Evolutionary conservation across 176 grass and related monocot species (phyloP).

Genomic region (Oryza australiensis): DNA sequence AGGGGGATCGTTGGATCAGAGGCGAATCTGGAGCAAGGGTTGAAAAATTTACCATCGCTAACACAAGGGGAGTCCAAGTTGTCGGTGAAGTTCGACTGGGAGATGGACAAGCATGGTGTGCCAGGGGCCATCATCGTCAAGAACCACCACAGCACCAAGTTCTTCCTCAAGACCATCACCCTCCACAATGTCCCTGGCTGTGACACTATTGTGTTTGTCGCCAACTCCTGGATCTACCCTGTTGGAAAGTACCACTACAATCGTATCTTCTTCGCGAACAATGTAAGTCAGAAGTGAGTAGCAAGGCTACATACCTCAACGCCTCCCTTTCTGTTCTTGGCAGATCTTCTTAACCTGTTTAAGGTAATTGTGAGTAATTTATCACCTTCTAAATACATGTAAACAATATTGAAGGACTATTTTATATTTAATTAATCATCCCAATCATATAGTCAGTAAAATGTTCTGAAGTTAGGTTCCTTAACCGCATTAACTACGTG

Average conservation of each 20-base stretch:
- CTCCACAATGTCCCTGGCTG: conserved; percentile 55
- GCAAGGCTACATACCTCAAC: not conserved
- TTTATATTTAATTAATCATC: not conserved
- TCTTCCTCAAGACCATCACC: conserved; percentile 77
- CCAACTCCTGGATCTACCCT: conserved; percentile 81
- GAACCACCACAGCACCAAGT: conserved; percentile 60
- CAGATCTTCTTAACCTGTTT: not conserved
- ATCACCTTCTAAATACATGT: not conserved
- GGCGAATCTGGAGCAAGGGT: conserved; percentile 58
- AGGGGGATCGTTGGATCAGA: conserved; percentile 43
- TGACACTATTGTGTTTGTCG: conserved; percentile 55
- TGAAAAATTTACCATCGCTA: conserved; percentile 41
- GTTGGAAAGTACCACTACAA: conserved; percentile 34
- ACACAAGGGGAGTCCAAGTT: conserved; percentile 63
- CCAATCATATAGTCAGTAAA: not conserved
- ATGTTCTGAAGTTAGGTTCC: not conserved
- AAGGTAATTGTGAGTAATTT: not conserved
- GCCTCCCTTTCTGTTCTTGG: not conserved
- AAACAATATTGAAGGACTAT: not conserved
- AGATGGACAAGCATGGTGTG: conserved; percentile 53
- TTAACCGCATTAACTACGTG: not conserved
- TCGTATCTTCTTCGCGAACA: conserved; percentile 76
- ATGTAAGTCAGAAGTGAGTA: conserved; percentile 30
- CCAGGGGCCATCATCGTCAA: conserved; percentile 68
- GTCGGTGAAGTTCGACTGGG: conserved; percentile 58